Evolutionary conservation across 164 flowering plant genomes (phyloP), one percentile per base, ranked within the genome.

Genomic region (Berberis thunbergii): DNA sequence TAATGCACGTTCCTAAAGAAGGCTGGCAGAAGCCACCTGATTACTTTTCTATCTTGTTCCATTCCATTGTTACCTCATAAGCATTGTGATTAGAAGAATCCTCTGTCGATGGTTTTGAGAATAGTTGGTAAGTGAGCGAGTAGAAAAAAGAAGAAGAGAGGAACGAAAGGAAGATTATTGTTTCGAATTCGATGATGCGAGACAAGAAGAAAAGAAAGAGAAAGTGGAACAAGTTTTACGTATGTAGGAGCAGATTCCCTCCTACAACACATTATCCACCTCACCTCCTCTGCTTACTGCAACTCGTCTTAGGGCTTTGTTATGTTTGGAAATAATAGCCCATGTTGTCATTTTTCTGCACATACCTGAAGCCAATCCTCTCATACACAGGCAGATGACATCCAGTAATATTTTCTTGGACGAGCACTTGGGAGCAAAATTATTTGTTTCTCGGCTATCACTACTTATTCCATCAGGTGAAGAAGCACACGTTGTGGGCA

Each of bases 401-500:
- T 49, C 64, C 10, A 48, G 64, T 6, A 46, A 46, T 11, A 61
- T 61, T 9, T 61, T 61, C 64, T 46, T 48, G 54, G 67, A 55
- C 57, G 41, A 56, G 4, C 6, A 39, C 2, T 12, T 52, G 45
- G 42, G 4, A n/a, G 61, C 13, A 6, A 58, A 65, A 48, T 39
- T 59, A 9, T 48, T 8, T 59, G 61, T 7, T 3, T 62, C 50
- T 62, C 45, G 57, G 7, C 26, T 8, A 38, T 62, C 65, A 1
- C 2, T 41, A 41, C 45, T 9, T 7, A 52, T 62, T 7, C 57
- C 26, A 26, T 26, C 26, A 26, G 26, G 26, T 26, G 26, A 26
- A 26, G 26, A 26, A 26, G 26, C 26, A 41, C 6, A 44, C 1
- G 44, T 49, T 13, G 40, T 2, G 4, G 48, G 56, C 1, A 2